A percentile compares a stretch with the other conserved stretches of the same genome.
Evolutionary conservation across 2,329 filamentous ascomycete species (phyloP).

Genomic region (Aspergillus amoenus): DNA sequence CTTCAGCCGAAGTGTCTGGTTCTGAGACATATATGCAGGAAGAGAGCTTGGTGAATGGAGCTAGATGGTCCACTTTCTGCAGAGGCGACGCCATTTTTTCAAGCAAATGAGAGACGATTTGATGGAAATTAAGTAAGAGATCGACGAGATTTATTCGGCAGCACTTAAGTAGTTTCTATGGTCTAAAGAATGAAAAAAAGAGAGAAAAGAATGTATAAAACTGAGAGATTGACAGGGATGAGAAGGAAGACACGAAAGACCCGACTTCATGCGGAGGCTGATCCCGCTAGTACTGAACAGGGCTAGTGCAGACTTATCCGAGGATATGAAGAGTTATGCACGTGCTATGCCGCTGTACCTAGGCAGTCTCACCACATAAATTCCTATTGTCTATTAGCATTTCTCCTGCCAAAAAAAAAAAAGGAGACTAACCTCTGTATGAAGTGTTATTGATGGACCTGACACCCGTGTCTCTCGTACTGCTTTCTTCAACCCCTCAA

Average conservation of each 20-base stretch:
- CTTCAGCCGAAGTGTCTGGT: conserved; percentile 17
- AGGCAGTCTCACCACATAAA: not conserved
- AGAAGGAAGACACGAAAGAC: not conserved
- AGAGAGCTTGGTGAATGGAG: conserved; percentile 36
- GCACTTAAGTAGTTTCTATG: not conserved
- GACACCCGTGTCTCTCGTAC: not conserved
- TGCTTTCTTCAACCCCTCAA: not conserved
- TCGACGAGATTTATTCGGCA: not conserved
- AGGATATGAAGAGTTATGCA: not conserved
- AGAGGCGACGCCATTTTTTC: conserved; percentile 9
- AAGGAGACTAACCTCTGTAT: not conserved
- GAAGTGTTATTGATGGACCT: not conserved
- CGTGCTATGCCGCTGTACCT: no score
- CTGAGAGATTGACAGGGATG: not conserved
- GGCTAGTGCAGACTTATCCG: not conserved
- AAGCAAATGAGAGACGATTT: not conserved
- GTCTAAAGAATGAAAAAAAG: not conserved
- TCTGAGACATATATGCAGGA: conserved; percentile 42
- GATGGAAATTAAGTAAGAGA: not conserved
- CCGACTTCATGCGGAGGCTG: not conserved
- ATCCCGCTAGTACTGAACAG: not conserved
- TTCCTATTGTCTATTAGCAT: not conserved
- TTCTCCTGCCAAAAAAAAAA: not conserved
- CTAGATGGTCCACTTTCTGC: conserved; percentile 19
- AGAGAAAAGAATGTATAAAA: not conserved